Base-by-base conservation (phyloP, 306 rosid species). In the Gastrolobium villosum region DNA sequence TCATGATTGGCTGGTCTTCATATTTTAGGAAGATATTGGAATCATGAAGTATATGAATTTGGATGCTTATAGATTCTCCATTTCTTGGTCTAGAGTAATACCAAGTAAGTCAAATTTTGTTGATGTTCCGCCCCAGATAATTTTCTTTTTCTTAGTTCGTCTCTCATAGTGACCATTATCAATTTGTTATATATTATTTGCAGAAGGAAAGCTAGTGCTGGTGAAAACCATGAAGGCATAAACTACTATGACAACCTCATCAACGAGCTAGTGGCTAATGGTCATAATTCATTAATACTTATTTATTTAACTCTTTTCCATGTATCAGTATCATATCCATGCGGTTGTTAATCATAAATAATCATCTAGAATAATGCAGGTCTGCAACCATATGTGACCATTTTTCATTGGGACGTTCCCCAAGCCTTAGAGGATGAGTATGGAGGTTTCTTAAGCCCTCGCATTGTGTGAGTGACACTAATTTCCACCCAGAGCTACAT, bases 161-260 rank as follows among this genome's bases (percentile, higher is more conserved):
- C 39, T 44, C 44, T 39, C 60, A 0, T 3, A 41, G 70, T 77
- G 48, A 56, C 35, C n/a, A 9, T 9, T 63, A 20, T 64, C 50
- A 30, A 77, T 32, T 70, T 75, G 39, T 26, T 71, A 64, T 63
- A 13, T 54, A 44, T 66, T 64, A 37, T 44, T 20, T 76, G 65
- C 77, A 89, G 97, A 83, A 74, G 91, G 91, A 65, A 91, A 79
- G 73, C 74, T 2, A 83, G 80, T 43, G 92, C 84, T 10, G 97
- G 91, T 26, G 88, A 89, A 44, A 91, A 85, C 79, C 72, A 15
- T 26, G 83, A 81, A 76, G 91, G 91, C 79, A 44, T 91, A 37
- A 40, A 83, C 6, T 89, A 89, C 57, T 91, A 89, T 56, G 86
- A 91, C 76, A 81, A 86, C 31, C 90, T 91, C 66, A 91, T 88